Base-by-base conservation (phyloP, 1,284 basidiomycete genomes). In the Melampsora larici-populina region DNA sequence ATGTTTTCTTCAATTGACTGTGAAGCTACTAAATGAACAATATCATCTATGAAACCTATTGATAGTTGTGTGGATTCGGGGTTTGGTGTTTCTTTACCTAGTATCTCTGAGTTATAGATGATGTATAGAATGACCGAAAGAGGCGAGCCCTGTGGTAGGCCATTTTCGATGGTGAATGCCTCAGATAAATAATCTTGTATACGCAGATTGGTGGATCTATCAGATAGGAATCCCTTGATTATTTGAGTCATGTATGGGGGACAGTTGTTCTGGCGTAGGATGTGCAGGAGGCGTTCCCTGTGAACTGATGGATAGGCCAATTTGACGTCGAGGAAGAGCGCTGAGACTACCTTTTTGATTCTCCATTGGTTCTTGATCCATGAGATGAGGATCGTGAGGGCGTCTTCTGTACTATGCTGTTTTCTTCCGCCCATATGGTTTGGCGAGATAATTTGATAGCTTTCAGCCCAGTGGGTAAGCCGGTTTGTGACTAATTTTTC, bases 301-400 rank as follows among this genome's bases (percentile, higher is more conserved):
- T 60, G 26, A 17, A 71, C 70, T 21, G 70, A 71, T 24, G 49
- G 51, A 46, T 29, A 71, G 2, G 70, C 48, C 4, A 13, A 58
- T 31, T 62, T 60, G 3, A 71, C 48, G 62, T 71, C 70, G 6
- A 71, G n/a, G n/a, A n/a, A n/a, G n/a, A n/a, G n/a, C n/a, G n/a
- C n/a, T n/a, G n/a, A n/a, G n/a, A n/a, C n/a, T 9, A 60, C 26
- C 31, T 71, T 62, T 1, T 51, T 51, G 1, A 40, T 18, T 3
- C 70, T 2, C 70, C 70, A 71, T 33, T 71, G 33, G 15, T 31
- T 18, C 17, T 71, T 58, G 5, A 62, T 60, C 70, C 70, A 71
- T 11, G 49, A n/a, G 6, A 26, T 8, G 17, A 71, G 24, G n/a
- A 31, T 36, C 5, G 62, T 0, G 0, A 48, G 0, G 0, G 68